Evolutionary conservation across 2,329 filamentous ascomycete species (phyloP), one percentile per base, ranked within the genome.

Genomic region (Cryphonectria parasitica): DNA sequence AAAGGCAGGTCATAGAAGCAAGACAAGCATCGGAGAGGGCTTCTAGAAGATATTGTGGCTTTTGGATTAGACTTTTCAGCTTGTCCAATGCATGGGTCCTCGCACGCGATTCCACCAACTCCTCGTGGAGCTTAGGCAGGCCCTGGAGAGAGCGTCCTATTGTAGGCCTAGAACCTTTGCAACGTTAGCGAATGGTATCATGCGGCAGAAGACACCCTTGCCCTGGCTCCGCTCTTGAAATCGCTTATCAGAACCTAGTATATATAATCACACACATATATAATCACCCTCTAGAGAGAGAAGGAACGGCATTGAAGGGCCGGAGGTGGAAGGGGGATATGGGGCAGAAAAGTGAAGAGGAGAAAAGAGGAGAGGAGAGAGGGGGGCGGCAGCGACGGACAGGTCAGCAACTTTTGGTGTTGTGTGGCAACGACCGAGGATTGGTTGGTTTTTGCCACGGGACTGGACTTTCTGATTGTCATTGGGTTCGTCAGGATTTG

Each of bases 1-100:
- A 61, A 36, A n/a, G 58, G 58, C 31, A 61, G 58, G 58, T 61
- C 58, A 34, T 19, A n/a, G 31, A n/a, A 39, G 58, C 34, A 6
- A 36, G 10, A 17, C 19, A 22, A 22, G 17, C 19, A 2, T 34
- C 34, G 22, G 7, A 11, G n/a, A 61, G 3, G 56, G 25, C 31
- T 61, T 61, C 58, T 61, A 39, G 58, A 61, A 61, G 19, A n/a
- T 11, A 13, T 39, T 34, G 34, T 61, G 31, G 58, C 31, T 34
- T 7, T 22, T 13, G 58, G 15, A 17, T 22, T 28, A 11, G 56
- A 15, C 49, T 25, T 25, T 25, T 54, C 49, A 3, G 4, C n/a
- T 28, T 31, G 13, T 36, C n/a, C 54, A 19, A 61, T 39, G 34
- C 11, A 61, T 61, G 58, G 58, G 3, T 39, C 34, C 31, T n/a